Percentiles rank a stretch among this genome's conserved stretches.
These are phyloP conservation scores for Colletotrichum tabaci DNA, from an alignment of 2,329 filamentous ascomycete genomes.

Conservation along the genomic window DNA sequence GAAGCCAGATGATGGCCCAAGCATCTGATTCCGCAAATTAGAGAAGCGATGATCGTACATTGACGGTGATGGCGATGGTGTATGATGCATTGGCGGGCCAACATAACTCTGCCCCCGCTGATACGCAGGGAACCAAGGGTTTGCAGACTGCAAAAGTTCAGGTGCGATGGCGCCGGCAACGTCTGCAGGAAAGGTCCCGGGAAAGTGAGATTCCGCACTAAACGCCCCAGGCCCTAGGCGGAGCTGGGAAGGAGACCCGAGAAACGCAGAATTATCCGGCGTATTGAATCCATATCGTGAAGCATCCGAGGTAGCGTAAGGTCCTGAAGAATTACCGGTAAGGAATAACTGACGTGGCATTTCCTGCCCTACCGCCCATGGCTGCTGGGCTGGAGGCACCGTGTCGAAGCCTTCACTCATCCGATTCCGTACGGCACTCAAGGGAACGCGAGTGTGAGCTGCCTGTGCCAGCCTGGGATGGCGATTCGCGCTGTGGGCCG, in stretches of 20 bases:
- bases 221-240: constrained; percentile 7
- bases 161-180: constrained; percentile 10
- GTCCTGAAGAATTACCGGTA: background rate
- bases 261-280: constrained; percentile 4
- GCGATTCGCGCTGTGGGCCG: constrained; percentile 39
- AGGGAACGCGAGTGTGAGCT: constrained; percentile 9
- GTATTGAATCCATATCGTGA: constrained; percentile 20
- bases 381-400: constrained; percentile 17
- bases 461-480: background rate
- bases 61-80: constrained; percentile 28
- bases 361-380: constrained; percentile 24
- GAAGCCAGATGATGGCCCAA: constrained; percentile 27
- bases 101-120: constrained; percentile 33
- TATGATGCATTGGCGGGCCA: constrained; percentile 30
- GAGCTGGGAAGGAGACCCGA: constrained; percentile 16
- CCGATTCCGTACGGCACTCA: constrained; percentile 5
- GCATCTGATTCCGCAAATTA: constrained; percentile 17
- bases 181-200: constrained; percentile 1
- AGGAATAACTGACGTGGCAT: constrained; percentile 11
- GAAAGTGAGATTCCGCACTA: constrained; percentile 8
- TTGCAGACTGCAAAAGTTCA: constrained; percentile 19
- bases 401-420: constrained; percentile 1
- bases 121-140: constrained; percentile 25
- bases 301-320: background rate
- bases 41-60: constrained; percentile 34